Base-by-base conservation (phyloP, 2,329 filamentous ascomycete species). In the Cytospora piceae region DNA sequence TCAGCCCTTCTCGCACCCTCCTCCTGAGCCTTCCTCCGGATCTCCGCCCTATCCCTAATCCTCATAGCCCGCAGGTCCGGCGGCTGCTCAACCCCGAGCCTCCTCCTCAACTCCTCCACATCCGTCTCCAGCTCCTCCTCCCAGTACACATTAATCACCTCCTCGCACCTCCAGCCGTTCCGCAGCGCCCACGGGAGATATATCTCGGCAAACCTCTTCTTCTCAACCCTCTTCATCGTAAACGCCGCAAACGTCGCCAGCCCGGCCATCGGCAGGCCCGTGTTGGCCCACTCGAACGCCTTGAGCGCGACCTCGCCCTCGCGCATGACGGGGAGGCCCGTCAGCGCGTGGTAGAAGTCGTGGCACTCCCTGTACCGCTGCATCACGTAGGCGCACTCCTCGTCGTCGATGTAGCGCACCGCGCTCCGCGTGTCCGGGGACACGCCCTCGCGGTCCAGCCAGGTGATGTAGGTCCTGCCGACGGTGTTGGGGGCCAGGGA, bases 231-330 rank as follows among this genome's bases (percentile, higher is more conserved):
- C 79, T 96, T 96, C 72, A 96, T 83, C 11, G 94, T 95, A 55
- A 93, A 90, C 31, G 96, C 92, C 1, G 94, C 93, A 66, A 94
- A 87, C 61, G 96, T 83, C 74, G 90, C 93, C 69, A 99, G 77
- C 0, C 92, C 95, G 11, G 95, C 96, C 95, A 99, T 99, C 0
- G 95, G 95, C 63, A 99, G 80, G 39, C 96, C 79, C 1, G 94
- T 98, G 75, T 98, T 99, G 31, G 93, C 88, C 76, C 97, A 99
- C 80, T 99, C 95, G 71, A 99, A 97, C 0, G 94, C 93, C 80
- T 99, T 99, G 71, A 99, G 85, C n/a, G 94, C 95, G 15, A 99
- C 86, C 81, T 99, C 95, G 31, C 95, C 95, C 81, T 99, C 95
- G n/a, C 93, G 86, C 69, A 97, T 90, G 52, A 96, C 87, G 0